Evolutionary conservation across 2,329 filamentous ascomycete species (phyloP), one percentile per base, ranked within the genome.

Genomic region (Colletotrichum cordylinicola): DNA sequence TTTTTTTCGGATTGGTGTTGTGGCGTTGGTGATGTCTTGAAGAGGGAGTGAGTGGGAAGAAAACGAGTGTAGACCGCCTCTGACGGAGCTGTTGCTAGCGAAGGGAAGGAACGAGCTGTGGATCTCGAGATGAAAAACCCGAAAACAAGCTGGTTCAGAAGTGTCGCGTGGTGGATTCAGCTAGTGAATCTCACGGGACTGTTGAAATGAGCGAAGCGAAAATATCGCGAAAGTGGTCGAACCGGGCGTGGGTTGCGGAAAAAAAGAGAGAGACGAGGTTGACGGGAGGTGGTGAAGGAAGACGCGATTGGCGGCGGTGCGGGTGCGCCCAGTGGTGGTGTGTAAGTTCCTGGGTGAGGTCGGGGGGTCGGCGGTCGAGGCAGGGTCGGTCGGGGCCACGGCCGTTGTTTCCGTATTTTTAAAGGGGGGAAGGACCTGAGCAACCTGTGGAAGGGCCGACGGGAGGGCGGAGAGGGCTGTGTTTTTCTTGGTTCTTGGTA

Each of bases 1-100:
- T 13, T 29, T 39, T 27, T 69, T 21, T 69, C 43, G 18, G 65
- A 24, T 35, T 55, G 58, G 61, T 61, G 29, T 48, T 31, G 21
- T 56, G 35, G 31, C 35, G 58, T 67, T 65, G 61, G 66, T 66
- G 27, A 60, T 74, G 52, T 72, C 52, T 68, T 61, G 55, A 29
- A 48, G 43, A 48, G 43, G n/a, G 43, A 48, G 43, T 48, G 35
- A 35, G 64, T 61, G 48, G 61, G 21, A 61, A 52, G 31, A 65
- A 62, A 76, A 75, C 61, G 56, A 76, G 43, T 67, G 71, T 76
- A 37, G 33, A 65, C 73, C 70, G 70, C 73, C 73, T 58, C 73
- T 70, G 74, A 70, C 61, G 74, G 61, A 58, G 65, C 68, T 69
- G 18, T 48, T 48, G 43, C 5, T 43, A 52, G 31, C 24, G 74